Percentiles rank a stretch among this genome's conserved stretches.
Evolutionary conservation across 2,329 filamentous ascomycete genomes (phyloP).

Genomic region (Cladosporium cucumerinum): DNA sequence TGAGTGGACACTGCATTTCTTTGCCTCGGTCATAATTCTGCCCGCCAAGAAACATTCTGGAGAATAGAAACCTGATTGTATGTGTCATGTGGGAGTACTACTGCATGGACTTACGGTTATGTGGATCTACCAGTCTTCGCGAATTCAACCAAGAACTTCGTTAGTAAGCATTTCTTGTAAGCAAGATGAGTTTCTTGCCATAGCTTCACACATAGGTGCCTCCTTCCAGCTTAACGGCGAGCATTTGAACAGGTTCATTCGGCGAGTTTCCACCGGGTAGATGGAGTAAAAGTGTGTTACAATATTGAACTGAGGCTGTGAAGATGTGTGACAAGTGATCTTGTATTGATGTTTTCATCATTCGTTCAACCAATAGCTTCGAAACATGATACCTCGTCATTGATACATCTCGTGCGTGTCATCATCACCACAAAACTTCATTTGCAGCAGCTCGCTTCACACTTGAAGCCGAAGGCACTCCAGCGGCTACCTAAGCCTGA

Average conservation of each 20-base stretch:
- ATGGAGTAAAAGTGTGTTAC: neutral
- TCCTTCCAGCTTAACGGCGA: neutral
- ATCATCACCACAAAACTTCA: neutral
- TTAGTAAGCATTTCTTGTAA: neutral
- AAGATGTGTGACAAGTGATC: neutral
- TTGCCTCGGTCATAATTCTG: neutral
- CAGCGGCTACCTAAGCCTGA: neutral
- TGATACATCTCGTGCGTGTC: neutral
- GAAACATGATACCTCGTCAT: neutral
- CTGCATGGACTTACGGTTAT: neutral
- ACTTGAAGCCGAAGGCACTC: neutral
- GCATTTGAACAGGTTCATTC: neutral
- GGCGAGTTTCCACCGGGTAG: neutral
- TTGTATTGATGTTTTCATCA: neutral
- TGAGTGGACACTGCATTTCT: neutral
- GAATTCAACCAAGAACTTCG: neutral
- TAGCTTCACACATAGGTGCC: neutral
- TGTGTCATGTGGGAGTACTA: neutral
- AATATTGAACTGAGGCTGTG: neutral
- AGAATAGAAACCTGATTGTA: neutral
- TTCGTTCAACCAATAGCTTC: neutral
- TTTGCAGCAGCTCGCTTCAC: neutral
- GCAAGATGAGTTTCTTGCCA: neutral
- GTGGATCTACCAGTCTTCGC: neutral
- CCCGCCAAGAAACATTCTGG: neutral